Percentiles rank a stretch among this genome's conserved stretches.
Conservation (phyloP, 345 rosid genomes). For the Sonneratia alba region DNA sequence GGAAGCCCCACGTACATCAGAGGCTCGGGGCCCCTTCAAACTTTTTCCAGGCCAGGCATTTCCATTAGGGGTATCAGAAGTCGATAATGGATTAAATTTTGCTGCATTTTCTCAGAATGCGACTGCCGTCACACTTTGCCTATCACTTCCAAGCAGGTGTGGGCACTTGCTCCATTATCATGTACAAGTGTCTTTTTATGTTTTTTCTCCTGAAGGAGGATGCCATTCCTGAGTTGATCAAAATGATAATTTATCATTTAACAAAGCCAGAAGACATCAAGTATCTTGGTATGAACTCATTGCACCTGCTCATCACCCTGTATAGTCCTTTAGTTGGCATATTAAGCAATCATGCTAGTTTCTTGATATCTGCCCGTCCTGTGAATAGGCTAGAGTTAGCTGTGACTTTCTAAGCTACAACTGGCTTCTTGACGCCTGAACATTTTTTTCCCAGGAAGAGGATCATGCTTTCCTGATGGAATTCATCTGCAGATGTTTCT, state of each 20-base stretch:
- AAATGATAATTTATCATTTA: neutral
- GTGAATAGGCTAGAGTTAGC: neutral
- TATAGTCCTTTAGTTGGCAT: neutral
- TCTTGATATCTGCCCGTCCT: neutral
- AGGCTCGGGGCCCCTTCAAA: conserved; percentile 25
- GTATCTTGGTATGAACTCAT: neutral
- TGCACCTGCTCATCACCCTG: neutral
- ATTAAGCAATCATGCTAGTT: neutral
- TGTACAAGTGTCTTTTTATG: neutral
- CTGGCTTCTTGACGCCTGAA: neutral
- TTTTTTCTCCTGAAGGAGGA: neutral
- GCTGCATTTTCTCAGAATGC: conserved; percentile 81
- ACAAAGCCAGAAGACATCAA: neutral
- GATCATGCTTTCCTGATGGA: neutral
- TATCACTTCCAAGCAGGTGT: conserved; percentile 63
- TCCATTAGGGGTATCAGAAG: conserved; percentile 79
- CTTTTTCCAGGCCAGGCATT: conserved; percentile 58
- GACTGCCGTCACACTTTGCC: conserved; percentile 65
- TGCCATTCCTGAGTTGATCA: neutral
- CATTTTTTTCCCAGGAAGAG: neutral
- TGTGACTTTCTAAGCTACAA: neutral
- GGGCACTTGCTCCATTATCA: neutral
- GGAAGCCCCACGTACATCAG: conserved; percentile 37
- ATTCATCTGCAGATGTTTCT: neutral
- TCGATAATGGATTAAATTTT: conserved; percentile 70